Conservation (phyloP, 768 basidiomycete genomes). For the Amanita subjunquillea region DNA sequence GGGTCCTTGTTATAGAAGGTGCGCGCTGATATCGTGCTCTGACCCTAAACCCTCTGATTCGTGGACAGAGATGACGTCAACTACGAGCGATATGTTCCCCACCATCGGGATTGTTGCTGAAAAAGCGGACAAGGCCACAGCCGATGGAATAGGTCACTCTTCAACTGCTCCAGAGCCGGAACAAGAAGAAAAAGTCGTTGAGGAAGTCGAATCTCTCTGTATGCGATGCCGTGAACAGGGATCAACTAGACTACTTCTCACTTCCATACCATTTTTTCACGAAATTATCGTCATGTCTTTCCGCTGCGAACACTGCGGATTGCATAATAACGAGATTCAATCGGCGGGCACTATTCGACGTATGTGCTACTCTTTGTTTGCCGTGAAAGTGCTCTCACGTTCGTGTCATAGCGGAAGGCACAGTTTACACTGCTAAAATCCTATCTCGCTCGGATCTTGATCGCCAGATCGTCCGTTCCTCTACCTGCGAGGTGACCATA, state of each 20-base stretch:
- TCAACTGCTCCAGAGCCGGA: constrained; percentile 13
- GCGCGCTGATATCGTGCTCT: background rate
- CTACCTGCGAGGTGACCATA: constrained; percentile 69
- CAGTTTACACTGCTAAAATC: constrained; percentile 71
- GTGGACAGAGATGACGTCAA: background rate
- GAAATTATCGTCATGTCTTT: constrained; percentile 97
- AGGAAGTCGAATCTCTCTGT: constrained; percentile 86
- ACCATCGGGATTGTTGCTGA: constrained; percentile 45
- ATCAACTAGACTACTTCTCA: constrained; percentile 77
- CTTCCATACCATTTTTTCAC: constrained; percentile 89
- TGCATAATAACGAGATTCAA: constrained; percentile 88
- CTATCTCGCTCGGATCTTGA: constrained; percentile 70
- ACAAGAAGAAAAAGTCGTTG: constrained; percentile 56
- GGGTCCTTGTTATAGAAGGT: background rate
- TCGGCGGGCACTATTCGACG: constrained; percentile 81
- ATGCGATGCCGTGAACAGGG: constrained; percentile 95
- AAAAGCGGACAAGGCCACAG: constrained; percentile 26
- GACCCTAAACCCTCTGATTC: background rate
- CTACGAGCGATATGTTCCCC: constrained; percentile 33
- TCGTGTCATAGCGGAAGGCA: constrained; percentile 58
- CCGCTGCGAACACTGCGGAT: constrained; percentile 88
- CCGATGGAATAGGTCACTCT: constrained; percentile 1
- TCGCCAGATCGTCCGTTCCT: constrained; percentile 88
- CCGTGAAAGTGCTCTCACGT: background rate
- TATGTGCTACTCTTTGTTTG: constrained; percentile 22